Evolutionary conservation across 2,329 filamentous ascomycete species (phyloP).

Genomic region (Xylogone sp.): DNA sequence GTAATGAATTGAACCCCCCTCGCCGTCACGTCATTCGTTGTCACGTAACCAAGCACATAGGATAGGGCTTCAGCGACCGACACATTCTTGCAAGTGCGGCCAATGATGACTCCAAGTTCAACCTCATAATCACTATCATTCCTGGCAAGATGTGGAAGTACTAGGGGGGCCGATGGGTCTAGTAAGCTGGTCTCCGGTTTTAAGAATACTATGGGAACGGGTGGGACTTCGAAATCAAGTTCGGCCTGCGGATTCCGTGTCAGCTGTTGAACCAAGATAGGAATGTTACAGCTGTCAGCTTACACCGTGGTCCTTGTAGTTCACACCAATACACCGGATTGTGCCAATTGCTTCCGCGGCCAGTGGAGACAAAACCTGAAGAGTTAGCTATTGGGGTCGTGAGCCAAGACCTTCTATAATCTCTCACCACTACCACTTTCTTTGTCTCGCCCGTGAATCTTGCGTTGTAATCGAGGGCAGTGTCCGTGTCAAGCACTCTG

Average conservation of each 20-base stretch:
- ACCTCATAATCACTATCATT: slow-evolving; percentile 40
- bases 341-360: slow-evolving; percentile 46
- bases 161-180: slow-evolving; percentile 48
- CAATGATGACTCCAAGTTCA: slow-evolving; percentile 10
- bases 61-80: slow-evolving; percentile 51
- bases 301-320: slow-evolving; percentile 34
- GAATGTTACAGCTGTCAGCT: not conserved
- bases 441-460: not conserved
- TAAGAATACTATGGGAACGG: slow-evolving; percentile 53
- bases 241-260: slow-evolving; percentile 52
- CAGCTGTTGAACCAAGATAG: not conserved
- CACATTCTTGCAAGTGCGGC: slow-evolving; percentile 41
- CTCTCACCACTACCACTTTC: not conserved
- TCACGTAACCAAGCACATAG: slow-evolving; percentile 62
- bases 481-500: not conserved
- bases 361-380: slow-evolving; percentile 45
- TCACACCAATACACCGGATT: slow-evolving; percentile 56
- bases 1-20: slow-evolving; percentile 51
- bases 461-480: not conserved
- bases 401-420: not conserved
- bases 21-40: slow-evolving; percentile 60
- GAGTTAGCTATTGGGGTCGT: not conserved
- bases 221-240: slow-evolving; percentile 47
- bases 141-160: slow-evolving; percentile 49
- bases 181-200: slow-evolving; percentile 52